Evolutionary conservation across 1,284 basidiomycete genomes (phyloP).

Genomic region (Sporisorium exsertum): DNA sequence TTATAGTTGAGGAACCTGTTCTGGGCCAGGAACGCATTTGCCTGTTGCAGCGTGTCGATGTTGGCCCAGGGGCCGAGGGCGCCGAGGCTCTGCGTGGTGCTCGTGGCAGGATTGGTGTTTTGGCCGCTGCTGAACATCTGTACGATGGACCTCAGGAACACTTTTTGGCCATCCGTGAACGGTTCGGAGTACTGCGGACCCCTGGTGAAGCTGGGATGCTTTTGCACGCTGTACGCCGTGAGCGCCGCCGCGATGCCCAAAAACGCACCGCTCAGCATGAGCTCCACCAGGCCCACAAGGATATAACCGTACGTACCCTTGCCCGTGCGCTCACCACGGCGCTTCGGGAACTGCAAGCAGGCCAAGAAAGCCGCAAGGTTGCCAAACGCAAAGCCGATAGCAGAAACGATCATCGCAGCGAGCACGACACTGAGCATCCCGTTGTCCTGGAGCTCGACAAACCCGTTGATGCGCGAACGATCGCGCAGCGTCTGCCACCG

Average conservation of each 20-base stretch:
- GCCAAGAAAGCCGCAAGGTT: slow-evolving; percentile 47
- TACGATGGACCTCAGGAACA: slow-evolving; percentile 44
- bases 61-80: slow-evolving; percentile 39
- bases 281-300: slow-evolving; percentile 46
- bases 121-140: slow-evolving; percentile 32
- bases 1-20: slow-evolving; percentile 54
- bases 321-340: slow-evolving; percentile 55
- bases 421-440: slow-evolving; percentile 52
- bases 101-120: slow-evolving; percentile 27
- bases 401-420: slow-evolving; percentile 44
- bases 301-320: slow-evolving; percentile 58
- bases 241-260: slow-evolving; percentile 49
- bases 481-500: slow-evolving; percentile 36
- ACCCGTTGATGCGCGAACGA: slow-evolving; percentile 32
- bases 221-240: slow-evolving; percentile 50
- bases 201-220: slow-evolving; percentile 27
- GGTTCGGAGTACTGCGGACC: slow-evolving; percentile 49
- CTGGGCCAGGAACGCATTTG: slow-evolving; percentile 42
- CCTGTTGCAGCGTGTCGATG: slow-evolving; percentile 38
- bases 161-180: slow-evolving; percentile 33
- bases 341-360: slow-evolving; percentile 53
- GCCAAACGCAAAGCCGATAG: slow-evolving; percentile 49
- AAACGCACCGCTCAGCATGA: slow-evolving; percentile 48
- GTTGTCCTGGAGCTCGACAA: slow-evolving; percentile 50
- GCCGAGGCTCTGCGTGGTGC: slow-evolving; percentile 21